Evolutionary conservation across 1,139 yeast species (phyloP), one percentile per base, ranked within the genome.

Genomic region (Taphrina betulina): DNA sequence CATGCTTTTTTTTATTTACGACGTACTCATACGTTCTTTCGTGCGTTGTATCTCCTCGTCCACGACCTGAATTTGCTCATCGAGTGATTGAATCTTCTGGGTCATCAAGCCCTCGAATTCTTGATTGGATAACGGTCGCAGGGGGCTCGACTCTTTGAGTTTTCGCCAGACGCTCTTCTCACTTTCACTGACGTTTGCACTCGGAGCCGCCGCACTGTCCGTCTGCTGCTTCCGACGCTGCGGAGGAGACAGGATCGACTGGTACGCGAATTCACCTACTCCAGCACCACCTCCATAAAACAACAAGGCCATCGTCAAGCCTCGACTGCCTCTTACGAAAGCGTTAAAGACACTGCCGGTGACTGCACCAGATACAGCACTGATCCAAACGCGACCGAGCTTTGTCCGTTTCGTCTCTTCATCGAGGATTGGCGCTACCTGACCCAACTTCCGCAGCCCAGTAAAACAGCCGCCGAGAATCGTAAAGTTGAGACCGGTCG

Each of bases 161-260:
- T 34, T 41, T 19, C 37, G 34, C 54, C 54, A 50, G 12, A 50
- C 46, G 20, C 46, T 38, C 54, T 50, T 50, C 22, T 50, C 54
- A 4, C 34, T 42, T 10, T 50, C 54, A 31, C 19, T 31, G 22
- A 36, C 44, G 20, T 29, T n/a, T 16, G 16, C 8, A 8, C 1
- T 34, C 8, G 2, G n/a, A 7, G 16, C 8, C 2, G n/a, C 8
- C 17, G 16, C 16, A 1, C 8, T 12, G 37, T 10, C 2, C 8
- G n/a, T 12, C 16, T 34, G 37, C 37, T 34, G 37, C 2, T 7
- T 34, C 31, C 12, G 1, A n/a, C 2, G n/a, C n/a, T n/a, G n/a
- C n/a, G n/a, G n/a, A 7, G 31, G 31, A 7, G 10, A 12, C 7
- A 12, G 7, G 31, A 26, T 26, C 10, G 31, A 7, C 31, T 26